phyloP scores from a whole-genome alignment of 2,329 filamentous ascomycete species.

The Neonectria faginata region DNA sequence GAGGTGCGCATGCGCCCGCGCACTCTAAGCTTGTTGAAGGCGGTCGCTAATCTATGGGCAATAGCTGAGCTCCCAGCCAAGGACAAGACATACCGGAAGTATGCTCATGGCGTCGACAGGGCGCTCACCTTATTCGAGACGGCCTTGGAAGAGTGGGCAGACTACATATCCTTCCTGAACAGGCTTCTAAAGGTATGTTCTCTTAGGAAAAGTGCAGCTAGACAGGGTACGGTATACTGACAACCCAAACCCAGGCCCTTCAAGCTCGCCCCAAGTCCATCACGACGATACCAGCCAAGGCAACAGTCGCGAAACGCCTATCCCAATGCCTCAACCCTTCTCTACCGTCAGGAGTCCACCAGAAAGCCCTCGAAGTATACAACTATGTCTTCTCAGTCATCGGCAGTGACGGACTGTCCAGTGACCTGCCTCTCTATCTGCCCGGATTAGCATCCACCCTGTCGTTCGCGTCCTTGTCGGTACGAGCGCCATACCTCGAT shows the following conservation, averaged over 20 bases:
- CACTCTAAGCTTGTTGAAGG: background rate
- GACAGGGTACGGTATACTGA: slow-evolving; percentile 9
- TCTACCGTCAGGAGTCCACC: slow-evolving; percentile 94
- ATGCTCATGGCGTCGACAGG: slow-evolving; percentile 88
- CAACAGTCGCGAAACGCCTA: slow-evolving; percentile 86
- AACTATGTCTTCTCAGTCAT: slow-evolving; percentile 88
- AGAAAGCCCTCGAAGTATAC: slow-evolving; percentile 96
- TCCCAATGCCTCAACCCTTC: slow-evolving; percentile 95
- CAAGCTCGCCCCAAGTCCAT: slow-evolving; percentile 84
- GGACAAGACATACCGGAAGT: slow-evolving; percentile 83
- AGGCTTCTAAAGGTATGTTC: slow-evolving; percentile 82
- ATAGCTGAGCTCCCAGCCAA: slow-evolving; percentile 67
- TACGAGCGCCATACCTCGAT: slow-evolving; percentile 85
- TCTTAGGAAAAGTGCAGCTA: too few relatives aligned
- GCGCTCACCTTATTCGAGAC: slow-evolving; percentile 92
- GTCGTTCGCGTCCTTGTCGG: slow-evolving; percentile 93
- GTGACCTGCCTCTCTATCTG: slow-evolving; percentile 87
- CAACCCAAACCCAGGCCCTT: slow-evolving; percentile 71
- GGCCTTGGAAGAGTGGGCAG: slow-evolving; percentile 96
- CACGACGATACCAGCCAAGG: slow-evolving; percentile 82
- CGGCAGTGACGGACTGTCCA: slow-evolving; percentile 81
- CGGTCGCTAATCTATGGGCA: slow-evolving; percentile 25
- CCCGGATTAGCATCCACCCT: slow-evolving; percentile 90
- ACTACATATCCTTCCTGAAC: slow-evolving; percentile 97
- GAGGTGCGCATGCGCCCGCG: slow-evolving; percentile 67